These are phyloP conservation scores for Aspergillus heteromorphus DNA, from an alignment of 495 filamentous ascomycete genomes.

Conservation along the genomic window DNA sequence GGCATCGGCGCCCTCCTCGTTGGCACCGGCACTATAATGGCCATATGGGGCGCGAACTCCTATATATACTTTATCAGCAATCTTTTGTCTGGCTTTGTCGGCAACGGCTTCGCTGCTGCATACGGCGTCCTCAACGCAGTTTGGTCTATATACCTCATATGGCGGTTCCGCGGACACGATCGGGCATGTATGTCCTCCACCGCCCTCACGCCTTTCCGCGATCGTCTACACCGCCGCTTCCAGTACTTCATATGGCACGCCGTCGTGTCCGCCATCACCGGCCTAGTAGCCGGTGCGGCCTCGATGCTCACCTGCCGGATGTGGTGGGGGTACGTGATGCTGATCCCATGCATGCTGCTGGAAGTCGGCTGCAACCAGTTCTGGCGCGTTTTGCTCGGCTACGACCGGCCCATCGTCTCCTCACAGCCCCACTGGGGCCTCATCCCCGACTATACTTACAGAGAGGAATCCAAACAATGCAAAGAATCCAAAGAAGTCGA, in stretches of 20 bases:
- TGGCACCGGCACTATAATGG: conserved; percentile 44
- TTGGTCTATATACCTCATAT: conserved; percentile 36
- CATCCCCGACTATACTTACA: neutral
- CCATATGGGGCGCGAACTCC: conserved; percentile 39
- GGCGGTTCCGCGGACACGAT: conserved; percentile 30
- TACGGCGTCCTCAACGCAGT: conserved; percentile 40
- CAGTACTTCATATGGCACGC: conserved; percentile 36
- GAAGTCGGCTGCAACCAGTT: conserved; percentile 40
- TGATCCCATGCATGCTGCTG: conserved; percentile 40
- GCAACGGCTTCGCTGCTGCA: conserved; percentile 38
- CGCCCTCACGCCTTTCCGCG: conserved; percentile 6
- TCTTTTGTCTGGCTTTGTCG: conserved; percentile 44
- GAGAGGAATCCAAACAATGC: neutral
- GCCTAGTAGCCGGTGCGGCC: conserved; percentile 41
- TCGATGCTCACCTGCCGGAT: conserved; percentile 42
- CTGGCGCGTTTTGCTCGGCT: conserved; percentile 39
- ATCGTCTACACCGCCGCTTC: conserved; percentile 29
- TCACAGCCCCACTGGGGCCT: neutral
- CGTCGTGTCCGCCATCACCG: conserved; percentile 31
- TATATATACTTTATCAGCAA: conserved; percentile 37
- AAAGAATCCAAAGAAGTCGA: neutral
- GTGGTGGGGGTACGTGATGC: conserved; percentile 45
- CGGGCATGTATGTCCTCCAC: neutral
- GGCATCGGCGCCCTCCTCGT: conserved; percentile 41
- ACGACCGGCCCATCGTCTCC: conserved; percentile 32